A percentile compares a stretch with the other conserved stretches of the same genome.
Evolutionary conservation across 352 stramenopile species (phyloP).

Genomic region (Peronosclerospora sorghi): DNA sequence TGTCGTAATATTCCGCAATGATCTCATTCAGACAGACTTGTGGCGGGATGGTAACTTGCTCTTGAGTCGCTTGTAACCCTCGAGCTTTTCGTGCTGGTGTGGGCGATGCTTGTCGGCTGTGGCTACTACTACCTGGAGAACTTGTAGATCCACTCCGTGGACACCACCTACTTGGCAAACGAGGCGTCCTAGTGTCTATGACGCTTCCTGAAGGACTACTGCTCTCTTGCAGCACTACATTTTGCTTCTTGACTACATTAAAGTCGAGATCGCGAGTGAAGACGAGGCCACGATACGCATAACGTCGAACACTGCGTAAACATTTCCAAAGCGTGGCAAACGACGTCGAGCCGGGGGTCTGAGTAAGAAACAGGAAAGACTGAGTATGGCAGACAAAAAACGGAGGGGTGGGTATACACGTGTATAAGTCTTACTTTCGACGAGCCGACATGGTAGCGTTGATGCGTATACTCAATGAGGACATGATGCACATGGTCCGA

Average conservation of each 20-base stretch:
- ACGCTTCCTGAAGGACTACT: conserved; percentile 4
- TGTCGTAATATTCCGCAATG: conserved; percentile 44
- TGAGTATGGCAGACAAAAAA: neutral
- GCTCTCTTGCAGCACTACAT: conserved; percentile 34
- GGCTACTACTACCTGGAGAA: conserved; percentile 24
- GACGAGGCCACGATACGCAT: conserved; percentile 60
- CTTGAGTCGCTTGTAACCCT: conserved; percentile 47
- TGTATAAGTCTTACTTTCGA: conserved; percentile 70
- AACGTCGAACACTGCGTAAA: conserved; percentile 64
- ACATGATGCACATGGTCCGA: conserved; percentile 63
- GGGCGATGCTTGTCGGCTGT: conserved; percentile 27
- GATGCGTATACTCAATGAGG: conserved; percentile 60
- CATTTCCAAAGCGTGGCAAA: conserved; percentile 69
- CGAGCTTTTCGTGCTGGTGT: conserved; percentile 18
- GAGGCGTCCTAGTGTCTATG: conserved; percentile 13
- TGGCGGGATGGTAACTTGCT: conserved; percentile 48
- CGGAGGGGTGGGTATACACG: too few species aligned
- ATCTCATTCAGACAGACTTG: conserved; percentile 53
- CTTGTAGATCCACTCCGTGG: conserved; percentile 35
- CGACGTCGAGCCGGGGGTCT: conserved; percentile 40
- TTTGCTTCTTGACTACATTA: conserved; percentile 54
- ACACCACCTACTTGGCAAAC: conserved; percentile 30
- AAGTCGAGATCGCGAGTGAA: conserved; percentile 66
- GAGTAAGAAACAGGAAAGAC: neutral
- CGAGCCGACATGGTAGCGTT: conserved; percentile 65